Base-by-base conservation (phyloP, 352 stramenopile species). In the Paralagenidium karlingii region DNA sequence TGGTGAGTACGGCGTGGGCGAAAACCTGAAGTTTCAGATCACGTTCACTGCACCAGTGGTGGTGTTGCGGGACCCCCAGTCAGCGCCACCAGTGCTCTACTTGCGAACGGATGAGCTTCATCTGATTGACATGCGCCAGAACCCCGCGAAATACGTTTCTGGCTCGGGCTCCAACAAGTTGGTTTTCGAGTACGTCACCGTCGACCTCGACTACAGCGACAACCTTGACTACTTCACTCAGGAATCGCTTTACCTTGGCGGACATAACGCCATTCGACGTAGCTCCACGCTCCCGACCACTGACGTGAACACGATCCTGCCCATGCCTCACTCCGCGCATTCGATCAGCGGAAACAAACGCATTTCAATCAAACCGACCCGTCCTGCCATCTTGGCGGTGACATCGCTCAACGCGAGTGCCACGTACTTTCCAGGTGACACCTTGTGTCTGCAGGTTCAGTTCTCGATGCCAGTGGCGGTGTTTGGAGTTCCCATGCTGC, bases 391-490 rank as follows among this genome's bases (percentile, higher is more conserved):
- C 5, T 6, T 61, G 0, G 29, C 43, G 6, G 40, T 87, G 2
- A 68, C 54, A 0, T 63, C 68, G 0, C 18, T 47, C 12, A 62
- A 41, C 5, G 15, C 55, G 0, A 55, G 78, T 39, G 74, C 56
- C 1, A 69, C 47, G 7, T 85, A 82, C 31, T 76, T 60, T 33
- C 54, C 62, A 9, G 75, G 75, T 2, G 75, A 88, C 26, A 55
- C 40, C 0, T 51, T 88, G 11, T 41, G 63, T 0, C 46, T 88
- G 15, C 43, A 68, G 7, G 55, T 88, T 1, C 41, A 54, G 3
- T 88, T 88, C 32, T 75, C 75, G 1, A 34, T 85, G 19, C 71
- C 68, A 4, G 75, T 88, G 0, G 28, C 74, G 0, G 71, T 82
- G 10, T 67, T 64, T 43, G 71, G 70, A 0, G 54, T 49, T 8